Evolutionary conservation across 441 rosid species (phyloP), one percentile per base, ranked within the genome.

Genomic region (Corymbia calophylla): DNA sequence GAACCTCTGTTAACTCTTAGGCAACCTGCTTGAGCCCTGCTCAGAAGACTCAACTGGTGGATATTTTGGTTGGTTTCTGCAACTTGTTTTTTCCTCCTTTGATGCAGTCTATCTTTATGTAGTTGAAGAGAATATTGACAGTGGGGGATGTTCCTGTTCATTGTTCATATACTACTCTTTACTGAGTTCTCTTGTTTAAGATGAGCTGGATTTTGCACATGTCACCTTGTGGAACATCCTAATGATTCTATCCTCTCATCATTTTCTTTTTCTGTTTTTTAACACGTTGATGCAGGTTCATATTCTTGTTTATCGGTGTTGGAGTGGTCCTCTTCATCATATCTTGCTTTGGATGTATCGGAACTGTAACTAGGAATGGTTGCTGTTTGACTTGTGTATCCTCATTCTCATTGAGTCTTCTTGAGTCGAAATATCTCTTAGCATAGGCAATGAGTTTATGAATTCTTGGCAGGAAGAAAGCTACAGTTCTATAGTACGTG

Each of bases 311-410:
- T 91, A 93, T 97, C 93, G 99, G 97, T 62, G 92, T 96, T 6
- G 99, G 99, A 60, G 97, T 92, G 88, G 91, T 97, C 93, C 94
- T 98, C 88, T 95, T 98, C 86, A 92, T 98, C 91, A 93, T 97
- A 90, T 98, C 99, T 23, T 98, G 97, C 88, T 94, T 95, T 91
- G 99, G 99, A 62, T 98, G 99, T 88, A 88, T 96, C 87, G 98
- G 98, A 90, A 93, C 97, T 92, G 90, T 93, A 87, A 92, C 97
- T n/a, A 91, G 98, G 90, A 97, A 94, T 44, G 95, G 97, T 82
- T 98, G 99, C 96, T 98, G 99, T 95, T 92, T 98, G 93, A 90
- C 94, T 91, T 98, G 96, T 93, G 99, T 73, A 73, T 73, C 84
- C 84, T 73, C 84, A 39, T 73, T 73, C 49, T 39, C 82, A 39